Percentiles rank a stretch among this genome's conserved stretches.
These are phyloP conservation scores for Xylariaceae sp. DNA, from an alignment of 2,329 filamentous ascomycete species.

Conservation along the genomic window DNA sequence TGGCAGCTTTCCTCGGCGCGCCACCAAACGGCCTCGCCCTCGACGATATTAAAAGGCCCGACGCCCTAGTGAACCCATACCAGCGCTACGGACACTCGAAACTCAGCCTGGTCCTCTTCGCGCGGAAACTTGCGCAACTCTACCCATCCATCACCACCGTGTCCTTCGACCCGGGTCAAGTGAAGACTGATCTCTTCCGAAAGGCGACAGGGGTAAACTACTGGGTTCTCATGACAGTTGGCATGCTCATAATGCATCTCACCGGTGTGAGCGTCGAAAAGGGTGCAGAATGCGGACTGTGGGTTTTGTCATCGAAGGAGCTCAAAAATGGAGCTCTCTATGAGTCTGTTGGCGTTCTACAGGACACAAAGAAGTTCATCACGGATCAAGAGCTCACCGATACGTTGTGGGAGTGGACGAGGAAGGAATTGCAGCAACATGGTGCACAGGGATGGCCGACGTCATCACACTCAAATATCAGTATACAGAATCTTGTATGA, in stretches of 20 bases:
- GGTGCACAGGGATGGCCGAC: neutral
- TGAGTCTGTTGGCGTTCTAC: neutral
- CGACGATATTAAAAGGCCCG: neutral
- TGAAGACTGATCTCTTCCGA: neutral
- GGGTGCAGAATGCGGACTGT: neutral
- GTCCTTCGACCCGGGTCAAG: neutral
- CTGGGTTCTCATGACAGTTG: neutral
- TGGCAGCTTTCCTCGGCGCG: neutral
- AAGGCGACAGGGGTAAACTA: neutral
- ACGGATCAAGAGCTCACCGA: neutral
- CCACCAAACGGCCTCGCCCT: neutral
- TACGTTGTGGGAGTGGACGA: constrained; percentile 1
- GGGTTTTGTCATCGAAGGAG: neutral
- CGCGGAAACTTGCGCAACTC: neutral
- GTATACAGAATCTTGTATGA: neutral
- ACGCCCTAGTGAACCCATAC: neutral
- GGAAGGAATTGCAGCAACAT: neutral
- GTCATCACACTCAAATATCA: neutral
- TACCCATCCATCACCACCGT: neutral
- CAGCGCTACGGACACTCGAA: neutral
- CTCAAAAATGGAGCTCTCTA: neutral
- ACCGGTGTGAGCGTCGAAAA: neutral
- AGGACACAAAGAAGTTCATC: neutral
- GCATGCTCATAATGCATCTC: neutral
- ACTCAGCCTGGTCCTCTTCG: neutral